Evolutionary conservation across 2,329 filamentous ascomycete genomes (phyloP), one percentile per base, ranked within the genome.

Genomic region (Apiospora malaysiana): DNA sequence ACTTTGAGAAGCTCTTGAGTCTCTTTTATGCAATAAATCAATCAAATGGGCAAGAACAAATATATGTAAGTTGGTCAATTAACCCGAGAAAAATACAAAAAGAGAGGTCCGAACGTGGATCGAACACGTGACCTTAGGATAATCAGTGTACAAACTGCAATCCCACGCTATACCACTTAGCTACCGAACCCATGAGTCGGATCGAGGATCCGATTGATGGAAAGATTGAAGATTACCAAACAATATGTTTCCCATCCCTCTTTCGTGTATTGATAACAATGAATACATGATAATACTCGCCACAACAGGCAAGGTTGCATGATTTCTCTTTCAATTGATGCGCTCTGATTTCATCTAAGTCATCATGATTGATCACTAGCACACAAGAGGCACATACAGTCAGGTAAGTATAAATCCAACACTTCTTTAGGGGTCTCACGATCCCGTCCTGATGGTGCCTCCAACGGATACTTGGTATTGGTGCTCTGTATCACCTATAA

Each of bases 51-150:
- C n/a, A n/a, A n/a, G n/a, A n/a, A n/a, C n/a, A n/a, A n/a, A n/a
- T n/a, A n/a, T n/a, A n/a, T n/a, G n/a, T n/a, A n/a, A n/a, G n/a
- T n/a, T n/a, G n/a, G n/a, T n/a, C n/a, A n/a, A n/a, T n/a, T n/a
- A n/a, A n/a, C n/a, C n/a, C n/a, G n/a, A n/a, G n/a, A n/a, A n/a
- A n/a, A n/a, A n/a, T n/a, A n/a, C n/a, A n/a, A 63, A 59, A 63
- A 37, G 32, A 63, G 9, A 63, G 56, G 56, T 40, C 32, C 56
- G 56, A 63, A 63, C 56, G 56, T 63, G 56, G 56, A 63, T 63
- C 56, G 56, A 63, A 63, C 56, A 63, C 56, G 56, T 63, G 56
- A 63, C 56, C 56, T 63, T 63, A 63, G 56, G 56, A 63, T 63
- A 63, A 40, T 63, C 56, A 63, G 56, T 63, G 32, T 40, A 23